Conservation (phyloP, 2,329 filamentous ascomycete species). For the Aspergillus sp. region DNA sequence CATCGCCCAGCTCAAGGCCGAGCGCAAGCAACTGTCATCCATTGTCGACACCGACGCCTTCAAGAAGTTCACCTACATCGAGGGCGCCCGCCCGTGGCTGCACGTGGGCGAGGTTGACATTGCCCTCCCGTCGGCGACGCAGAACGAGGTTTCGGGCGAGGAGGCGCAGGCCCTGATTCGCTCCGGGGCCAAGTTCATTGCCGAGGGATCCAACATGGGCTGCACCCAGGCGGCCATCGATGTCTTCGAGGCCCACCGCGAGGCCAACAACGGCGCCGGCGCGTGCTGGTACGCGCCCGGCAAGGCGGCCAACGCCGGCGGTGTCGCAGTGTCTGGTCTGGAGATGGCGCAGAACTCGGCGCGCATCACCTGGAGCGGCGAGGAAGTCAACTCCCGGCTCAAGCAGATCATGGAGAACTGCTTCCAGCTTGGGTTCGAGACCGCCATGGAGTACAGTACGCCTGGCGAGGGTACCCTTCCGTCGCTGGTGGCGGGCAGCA, state of each 20-base stretch:
- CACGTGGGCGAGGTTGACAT: slow-evolving; percentile 86
- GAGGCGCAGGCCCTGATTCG: slow-evolving; percentile 76
- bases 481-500: slow-evolving; percentile 82
- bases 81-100: slow-evolving; percentile 80
- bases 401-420: slow-evolving; percentile 91
- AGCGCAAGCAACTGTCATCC: slow-evolving; percentile 70
- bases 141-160: slow-evolving; percentile 92
- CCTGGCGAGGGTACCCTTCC: slow-evolving; percentile 74
- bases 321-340: slow-evolving; percentile 91
- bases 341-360: slow-evolving; percentile 99
- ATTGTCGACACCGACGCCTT: slow-evolving; percentile 50
- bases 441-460: slow-evolving; percentile 79
- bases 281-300: slow-evolving; percentile 94
- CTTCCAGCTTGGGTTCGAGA: slow-evolving; percentile 81
- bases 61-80: slow-evolving; percentile 73
- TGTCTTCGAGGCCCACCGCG: slow-evolving; percentile 71
- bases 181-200: slow-evolving; percentile 72
- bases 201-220: slow-evolving; percentile 98
- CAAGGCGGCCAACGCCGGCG: slow-evolving; percentile 95
- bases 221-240: slow-evolving; percentile 94
- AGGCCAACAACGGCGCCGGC: slow-evolving; percentile 51
- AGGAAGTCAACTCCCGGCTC: slow-evolving; percentile 86
- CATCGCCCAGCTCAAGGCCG: slow-evolving; percentile 79
- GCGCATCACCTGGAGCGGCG: slow-evolving; percentile 72
- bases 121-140: slow-evolving; percentile 84